Evolutionary conservation across 2,329 filamentous ascomycete genomes (phyloP).

Genomic region (Xylaria sp.): DNA sequence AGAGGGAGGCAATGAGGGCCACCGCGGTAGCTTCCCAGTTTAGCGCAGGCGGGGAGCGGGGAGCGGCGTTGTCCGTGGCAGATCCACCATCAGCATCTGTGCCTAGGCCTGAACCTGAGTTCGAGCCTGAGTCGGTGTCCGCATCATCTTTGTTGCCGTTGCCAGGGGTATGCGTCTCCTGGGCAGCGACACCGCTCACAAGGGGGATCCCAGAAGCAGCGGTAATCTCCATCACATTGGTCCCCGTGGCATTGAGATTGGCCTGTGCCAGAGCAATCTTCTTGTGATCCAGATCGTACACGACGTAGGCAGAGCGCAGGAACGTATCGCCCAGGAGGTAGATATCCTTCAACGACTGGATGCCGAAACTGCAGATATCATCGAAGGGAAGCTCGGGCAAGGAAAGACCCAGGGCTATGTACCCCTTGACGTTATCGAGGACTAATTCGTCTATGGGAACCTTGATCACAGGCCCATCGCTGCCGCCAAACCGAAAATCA

Average conservation of each 20-base stretch:
- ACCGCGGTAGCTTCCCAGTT: constrained; percentile 34
- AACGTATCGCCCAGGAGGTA: constrained; percentile 56
- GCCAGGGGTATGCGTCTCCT: constrained; percentile 32
- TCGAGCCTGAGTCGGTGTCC: neutral
- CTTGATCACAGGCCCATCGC: constrained; percentile 40
- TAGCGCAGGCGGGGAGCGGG: constrained; percentile 27
- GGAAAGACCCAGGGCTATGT: constrained; percentile 30
- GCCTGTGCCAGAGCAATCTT: constrained; percentile 60
- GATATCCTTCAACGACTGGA: constrained; percentile 48
- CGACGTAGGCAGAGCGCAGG: constrained; percentile 57
- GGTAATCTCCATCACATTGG: constrained; percentile 54
- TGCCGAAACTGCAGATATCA: constrained; percentile 60
- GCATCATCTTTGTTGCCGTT: neutral
- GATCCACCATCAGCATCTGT: constrained; percentile 11
- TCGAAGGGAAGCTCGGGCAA: constrained; percentile 47
- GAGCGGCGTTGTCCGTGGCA: constrained; percentile 28
- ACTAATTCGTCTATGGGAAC: constrained; percentile 47
- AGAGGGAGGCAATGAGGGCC: constrained; percentile 32
- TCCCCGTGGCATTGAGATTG: constrained; percentile 53
- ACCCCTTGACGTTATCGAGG: constrained; percentile 44
- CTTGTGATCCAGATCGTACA: constrained; percentile 59
- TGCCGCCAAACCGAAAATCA: constrained; percentile 50
- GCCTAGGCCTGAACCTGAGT: neutral
- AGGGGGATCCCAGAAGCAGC: constrained; percentile 49
- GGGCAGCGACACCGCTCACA: constrained; percentile 51